Evolutionary conservation across 192 early-diverging fungal genomes (phyloP), one percentile per base, ranked within the genome.

Genomic region (Spinellus fusiger): DNA sequence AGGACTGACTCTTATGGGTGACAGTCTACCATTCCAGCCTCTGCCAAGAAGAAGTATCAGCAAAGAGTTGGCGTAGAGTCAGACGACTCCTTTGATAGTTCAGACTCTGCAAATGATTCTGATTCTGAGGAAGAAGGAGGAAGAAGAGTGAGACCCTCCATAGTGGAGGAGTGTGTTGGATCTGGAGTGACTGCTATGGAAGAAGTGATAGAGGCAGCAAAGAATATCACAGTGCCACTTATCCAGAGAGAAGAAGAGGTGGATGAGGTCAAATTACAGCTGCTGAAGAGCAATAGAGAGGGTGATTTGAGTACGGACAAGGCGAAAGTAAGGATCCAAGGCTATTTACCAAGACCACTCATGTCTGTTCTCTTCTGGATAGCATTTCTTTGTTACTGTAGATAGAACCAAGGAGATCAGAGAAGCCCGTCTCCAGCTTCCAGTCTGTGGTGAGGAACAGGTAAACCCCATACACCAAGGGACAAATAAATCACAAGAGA

Each of bases 371-470:
- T 25, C 4, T 18, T 20, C 33, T 12, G 55, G 38, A 5, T 54
- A 83, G 62, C 76, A 84, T 5, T 91, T 88, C 65, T 86, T 80
- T 72, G 87, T 96, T 10, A 73, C 78, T 22, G 86, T 98, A 6
- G 67, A 89, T 59, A 84, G 97, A 26, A 65, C 79, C 2, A 84
- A 87, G 28, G 79, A 79, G 35, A 86, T 96, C 23, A 86, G 92
- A 57, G 76, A 82, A 34, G 77, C 84, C 35, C 87, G 97, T 16
- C 66, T 88, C 32, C 77, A 86, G 54, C 83, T 99, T 15, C 97
- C 97, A 1, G 90, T 99, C 32, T 87, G 88, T 54, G 82, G 78
- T 22, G 97, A 99, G 65, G 97, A 99, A 77, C 95, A 99, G 73
- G 57, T 52, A 62, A 27, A n/a, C n/a, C n/a, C n/a, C n/a, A n/a